Conservation (phyloP, 805 yeast species). For the Phaffomyces thermotolerans region DNA sequence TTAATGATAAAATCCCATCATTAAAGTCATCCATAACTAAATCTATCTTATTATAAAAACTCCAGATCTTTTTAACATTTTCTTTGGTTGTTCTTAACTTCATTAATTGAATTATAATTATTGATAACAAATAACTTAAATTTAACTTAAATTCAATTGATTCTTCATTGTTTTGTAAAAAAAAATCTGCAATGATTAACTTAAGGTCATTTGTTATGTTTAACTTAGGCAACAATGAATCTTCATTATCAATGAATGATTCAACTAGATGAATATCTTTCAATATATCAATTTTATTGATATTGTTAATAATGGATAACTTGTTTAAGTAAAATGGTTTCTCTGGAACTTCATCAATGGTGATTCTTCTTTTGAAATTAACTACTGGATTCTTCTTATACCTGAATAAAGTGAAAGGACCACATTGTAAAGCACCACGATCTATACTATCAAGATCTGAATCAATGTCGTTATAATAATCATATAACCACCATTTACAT, state of each 20-base stretch:
- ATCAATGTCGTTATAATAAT: conserved; percentile 72
- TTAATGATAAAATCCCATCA: neutral
- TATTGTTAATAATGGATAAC: neutral
- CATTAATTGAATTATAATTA: conserved; percentile 3
- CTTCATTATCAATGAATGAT: neutral
- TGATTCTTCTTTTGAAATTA: neutral
- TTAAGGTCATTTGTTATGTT: neutral
- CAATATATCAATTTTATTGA: conserved; percentile 1
- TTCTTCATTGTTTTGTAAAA: neutral
- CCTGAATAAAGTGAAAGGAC: conserved; percentile 11
- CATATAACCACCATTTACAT: conserved; percentile 20
- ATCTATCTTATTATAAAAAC: neutral
- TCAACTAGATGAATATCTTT: conserved; percentile 3
- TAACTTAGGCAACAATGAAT: neutral
- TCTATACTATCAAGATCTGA: conserved; percentile 44
- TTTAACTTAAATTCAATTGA: neutral
- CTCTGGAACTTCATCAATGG: neutral
- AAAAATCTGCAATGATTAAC: neutral
- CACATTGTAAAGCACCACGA: conserved; percentile 4
- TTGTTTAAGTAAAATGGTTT: neutral
- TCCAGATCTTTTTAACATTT: neutral
- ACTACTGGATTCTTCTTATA: neutral
- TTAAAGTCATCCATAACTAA: neutral
- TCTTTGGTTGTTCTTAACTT: neutral
- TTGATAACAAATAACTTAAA: neutral